A percentile compares a stretch with the other conserved stretches of the same genome.
These are phyloP conservation scores for Tolypocladium ovalisporum DNA, from an alignment of 2,329 filamentous ascomycete species.

Conservation along the genomic window DNA sequence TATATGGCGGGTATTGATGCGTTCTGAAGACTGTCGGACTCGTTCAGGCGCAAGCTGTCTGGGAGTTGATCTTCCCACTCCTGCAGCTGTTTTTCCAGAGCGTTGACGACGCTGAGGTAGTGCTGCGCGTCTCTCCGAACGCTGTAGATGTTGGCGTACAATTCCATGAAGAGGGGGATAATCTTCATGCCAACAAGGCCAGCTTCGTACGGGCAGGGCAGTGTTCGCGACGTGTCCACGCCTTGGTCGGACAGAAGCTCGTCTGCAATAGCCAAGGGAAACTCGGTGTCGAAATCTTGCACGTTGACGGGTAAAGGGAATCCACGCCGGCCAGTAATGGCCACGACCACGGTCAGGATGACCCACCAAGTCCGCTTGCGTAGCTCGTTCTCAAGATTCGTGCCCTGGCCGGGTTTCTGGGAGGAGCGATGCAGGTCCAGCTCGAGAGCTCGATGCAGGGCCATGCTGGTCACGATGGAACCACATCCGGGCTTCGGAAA, in stretches of 20 bases:
- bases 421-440: constrained; percentile 64
- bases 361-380: constrained; percentile 72
- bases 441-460: constrained; percentile 61
- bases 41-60: constrained; percentile 40
- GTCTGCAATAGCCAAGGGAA: constrained; percentile 62
- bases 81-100: constrained; percentile 53
- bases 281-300: constrained; percentile 69
- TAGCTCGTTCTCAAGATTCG: constrained; percentile 59
- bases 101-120: constrained; percentile 53
- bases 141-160: constrained; percentile 69
- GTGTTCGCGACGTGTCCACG: constrained; percentile 40
- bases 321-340: constrained; percentile 65
- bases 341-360: constrained; percentile 53
- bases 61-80: constrained; percentile 57
- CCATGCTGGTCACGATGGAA: constrained; percentile 54
- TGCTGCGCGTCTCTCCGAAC: constrained; percentile 49
- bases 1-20: constrained; percentile 43
- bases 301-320: constrained; percentile 63
- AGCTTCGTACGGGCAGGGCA: constrained; percentile 56
- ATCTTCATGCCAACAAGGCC: constrained; percentile 57
- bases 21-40: constrained; percentile 25
- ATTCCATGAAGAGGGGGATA: constrained; percentile 56
- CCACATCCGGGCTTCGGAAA: constrained; percentile 73
- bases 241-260: constrained; percentile 56
- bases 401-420: constrained; percentile 34